Percentiles rank a stretch among this genome's conserved stretches.
Evolutionary conservation across 306 rosid genomes (phyloP).

Genomic region (Cucurbita pepo): DNA sequence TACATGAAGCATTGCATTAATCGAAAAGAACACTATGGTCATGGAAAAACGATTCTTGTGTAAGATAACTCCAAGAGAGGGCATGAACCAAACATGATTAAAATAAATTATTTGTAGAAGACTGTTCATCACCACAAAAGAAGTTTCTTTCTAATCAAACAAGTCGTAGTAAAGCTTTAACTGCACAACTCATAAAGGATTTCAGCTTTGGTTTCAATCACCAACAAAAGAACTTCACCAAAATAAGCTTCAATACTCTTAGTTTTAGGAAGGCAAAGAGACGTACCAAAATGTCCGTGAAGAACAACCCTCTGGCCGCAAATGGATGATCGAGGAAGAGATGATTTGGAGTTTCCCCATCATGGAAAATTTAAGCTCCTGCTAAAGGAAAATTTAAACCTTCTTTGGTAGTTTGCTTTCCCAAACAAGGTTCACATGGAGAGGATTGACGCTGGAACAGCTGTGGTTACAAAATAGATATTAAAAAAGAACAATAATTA

Average conservation of each 20-base stretch:
- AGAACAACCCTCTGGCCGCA: not conserved
- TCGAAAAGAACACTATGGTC: too few relatives aligned
- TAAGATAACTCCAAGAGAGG: too few relatives aligned
- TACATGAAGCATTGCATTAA: too few relatives aligned
- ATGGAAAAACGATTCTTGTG: too few relatives aligned
- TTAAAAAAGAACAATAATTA: not conserved
- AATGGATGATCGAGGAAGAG: not conserved
- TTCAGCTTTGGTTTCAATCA: not conserved
- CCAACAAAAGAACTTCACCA: not conserved
- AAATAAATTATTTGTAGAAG: not conserved
- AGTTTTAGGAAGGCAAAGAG: not conserved
- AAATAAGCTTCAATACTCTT: not conserved
- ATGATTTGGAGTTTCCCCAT: not conserved
- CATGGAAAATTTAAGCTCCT: not conserved
- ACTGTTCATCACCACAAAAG: not conserved
- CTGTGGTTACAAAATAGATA: not conserved
- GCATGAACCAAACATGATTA: not conserved
- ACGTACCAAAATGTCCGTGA: not conserved
- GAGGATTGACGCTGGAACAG: not conserved
- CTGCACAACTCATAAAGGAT: not conserved
- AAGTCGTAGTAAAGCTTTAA: not conserved
- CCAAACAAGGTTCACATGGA: not conserved
- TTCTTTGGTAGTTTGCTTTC: not conserved
- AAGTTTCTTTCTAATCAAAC: not conserved
- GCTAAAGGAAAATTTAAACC: too few relatives aligned